Base-by-base conservation (phyloP, 495 filamentous ascomycete species). In the Barbatosphaeria neglecta region DNA sequence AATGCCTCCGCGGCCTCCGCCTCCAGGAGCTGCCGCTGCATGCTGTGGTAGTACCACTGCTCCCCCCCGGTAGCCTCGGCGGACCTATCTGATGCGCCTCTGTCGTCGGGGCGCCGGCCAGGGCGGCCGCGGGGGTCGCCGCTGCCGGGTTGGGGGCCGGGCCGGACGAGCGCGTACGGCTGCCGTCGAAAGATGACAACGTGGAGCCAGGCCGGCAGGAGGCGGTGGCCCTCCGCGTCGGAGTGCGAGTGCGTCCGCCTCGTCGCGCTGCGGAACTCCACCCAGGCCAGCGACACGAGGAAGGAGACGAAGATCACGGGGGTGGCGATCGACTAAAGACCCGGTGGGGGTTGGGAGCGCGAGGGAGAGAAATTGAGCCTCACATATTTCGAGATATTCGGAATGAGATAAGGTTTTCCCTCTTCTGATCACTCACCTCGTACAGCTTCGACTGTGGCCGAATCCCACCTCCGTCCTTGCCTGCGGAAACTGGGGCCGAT, bases 1-100 rank as follows among this genome's bases (percentile, higher is more conserved):
- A 76, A 75, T 20, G 74, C 73, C 50, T 78, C 72, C 6, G 55
- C 67, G 1, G 68, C 64, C 52, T 76, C 73, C 61, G 66, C 65
- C 55, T 59, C 64, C 60, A 75, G 60, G 50, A 75, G 55, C 50
- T 72, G 62, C 25, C 57, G 55, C 54, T 78, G 74, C 47, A 74
- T 69, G 33, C 64, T 68, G 57, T 73, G 73, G 55, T 69, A 76
- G 49, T 66, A 66, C 64, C 62, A 65, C 19, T 51, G 40, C n/a
- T 44, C 10, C 19, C 31, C 16, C 9, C 38, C 23, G 22, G 16
- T 27, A n/a, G 31, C 31, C 31, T n/a, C n/a, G n/a, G n/a, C n/a
- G n/a, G n/a, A n/a, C n/a, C n/a, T n/a, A n/a, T n/a, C n/a, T n/a
- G n/a, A n/a, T n/a, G n/a, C n/a, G n/a, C n/a, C n/a, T n/a, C n/a